Evolutionary conservation across 495 filamentous ascomycete species (phyloP), one percentile per base, ranked within the genome.

Genomic region (Cladorrhinum samala): DNA sequence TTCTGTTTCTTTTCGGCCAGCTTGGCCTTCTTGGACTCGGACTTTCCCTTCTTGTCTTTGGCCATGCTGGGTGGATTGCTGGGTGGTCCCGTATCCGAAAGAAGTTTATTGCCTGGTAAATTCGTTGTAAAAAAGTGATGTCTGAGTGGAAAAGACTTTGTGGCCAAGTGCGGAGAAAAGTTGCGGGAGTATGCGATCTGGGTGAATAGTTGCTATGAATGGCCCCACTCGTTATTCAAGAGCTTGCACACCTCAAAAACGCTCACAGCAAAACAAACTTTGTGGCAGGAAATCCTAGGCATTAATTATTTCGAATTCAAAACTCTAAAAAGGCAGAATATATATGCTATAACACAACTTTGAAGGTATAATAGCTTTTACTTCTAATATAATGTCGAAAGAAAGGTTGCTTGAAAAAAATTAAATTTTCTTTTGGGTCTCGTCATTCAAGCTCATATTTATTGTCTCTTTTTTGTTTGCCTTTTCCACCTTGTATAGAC

Each of bases 1-100:
- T 85, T 85, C 49, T 78, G 71, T 59, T 83, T 81, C 72, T 84
- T 84, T 54, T 81, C 78, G 17, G 77, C 83, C 46, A 79, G 67
- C 52, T 79, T 80, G 55, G 74, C 77, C 65, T 85, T 83, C 62
- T 86, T 85, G 21, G 74, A 68, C 14, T 80, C 80, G 19, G 59
- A 65, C 56, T 85, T 85, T 20, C 63, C 60, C 61, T 83, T 83
- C 53, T 83, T 82, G 52, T 83, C 80, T 64, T 84, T 85, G 16
- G 71, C 76, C 77, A 80, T 80, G 13, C 38, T 58, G 53, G 23
- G 24, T 33, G 5, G 27, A 33, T 33, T 33, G 11, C 27, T n/a
- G n/a, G n/a, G n/a, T n/a, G n/a, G n/a, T n/a, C n/a, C n/a, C n/a
- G n/a, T n/a, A n/a, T n/a, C n/a, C n/a, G n/a, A n/a, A n/a, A n/a